Conservation (phyloP, 2,329 filamentous ascomycete species). For the Talaromyces piceae region DNA sequence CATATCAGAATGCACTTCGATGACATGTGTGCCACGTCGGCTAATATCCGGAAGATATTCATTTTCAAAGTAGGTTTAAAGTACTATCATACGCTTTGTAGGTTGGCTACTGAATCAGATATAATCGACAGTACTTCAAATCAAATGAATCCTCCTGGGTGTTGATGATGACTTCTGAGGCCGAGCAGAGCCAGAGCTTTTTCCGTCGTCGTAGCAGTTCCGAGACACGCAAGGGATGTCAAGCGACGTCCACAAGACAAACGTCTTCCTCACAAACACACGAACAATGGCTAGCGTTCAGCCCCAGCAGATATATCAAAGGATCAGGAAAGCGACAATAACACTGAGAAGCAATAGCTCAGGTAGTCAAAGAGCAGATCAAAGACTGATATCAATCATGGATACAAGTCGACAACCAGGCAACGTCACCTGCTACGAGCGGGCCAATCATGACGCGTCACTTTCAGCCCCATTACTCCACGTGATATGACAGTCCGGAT, state of each 20-base stretch:
- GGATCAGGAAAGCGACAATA: neutral
- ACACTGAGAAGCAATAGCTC: neutral
- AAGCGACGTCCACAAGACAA: neutral
- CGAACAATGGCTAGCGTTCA: neutral
- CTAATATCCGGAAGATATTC: constrained; percentile 62
- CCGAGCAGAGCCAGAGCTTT: neutral
- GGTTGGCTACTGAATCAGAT: neutral
- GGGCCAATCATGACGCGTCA: neutral
- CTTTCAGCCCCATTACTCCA: neutral
- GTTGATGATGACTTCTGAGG: neutral
- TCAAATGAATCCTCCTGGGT: neutral
- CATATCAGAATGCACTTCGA: constrained; percentile 89
- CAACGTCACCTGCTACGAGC: neutral
- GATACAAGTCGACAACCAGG: neutral
- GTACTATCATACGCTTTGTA: neutral
- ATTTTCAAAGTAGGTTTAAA: constrained; percentile 14
- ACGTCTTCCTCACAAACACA: neutral
- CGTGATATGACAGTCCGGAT: neutral
- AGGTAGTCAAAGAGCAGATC: neutral
- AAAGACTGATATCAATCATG: neutral
- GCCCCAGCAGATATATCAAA: neutral
- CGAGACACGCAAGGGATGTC: constrained; percentile 3
- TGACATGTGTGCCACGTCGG: constrained; percentile 73
- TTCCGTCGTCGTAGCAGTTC: neutral
- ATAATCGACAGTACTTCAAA: neutral